phyloP scores from a whole-genome alignment of 148 eudicot genomes.

The Euryodendron excelsum region DNA sequence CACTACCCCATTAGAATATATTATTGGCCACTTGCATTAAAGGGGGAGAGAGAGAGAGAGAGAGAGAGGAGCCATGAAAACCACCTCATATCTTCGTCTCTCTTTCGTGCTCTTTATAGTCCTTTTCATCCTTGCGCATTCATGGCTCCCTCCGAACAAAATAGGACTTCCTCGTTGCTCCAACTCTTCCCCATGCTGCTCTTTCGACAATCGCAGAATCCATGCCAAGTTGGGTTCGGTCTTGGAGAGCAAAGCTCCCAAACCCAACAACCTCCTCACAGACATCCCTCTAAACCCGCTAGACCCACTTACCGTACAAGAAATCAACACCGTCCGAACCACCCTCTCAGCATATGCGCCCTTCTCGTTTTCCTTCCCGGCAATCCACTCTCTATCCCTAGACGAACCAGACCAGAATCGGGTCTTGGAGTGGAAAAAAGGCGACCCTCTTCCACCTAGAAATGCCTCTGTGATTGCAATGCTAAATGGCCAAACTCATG shows the following conservation, averaged over 20 bases:
- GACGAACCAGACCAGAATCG: slow-evolving; percentile 24
- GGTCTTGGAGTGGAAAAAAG: slow-evolving; percentile 24
- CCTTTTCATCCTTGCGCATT: slow-evolving; percentile 8
- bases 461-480: slow-evolving; percentile 19
- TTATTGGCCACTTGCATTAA: no score
- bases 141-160: slow-evolving; percentile 4
- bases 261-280: background rate
- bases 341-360: slow-evolving; percentile 17
- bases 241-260: background rate
- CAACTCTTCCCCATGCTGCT: background rate
- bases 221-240: background rate
- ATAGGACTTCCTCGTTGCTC: background rate
- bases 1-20: no score
- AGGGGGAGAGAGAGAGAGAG: background rate
- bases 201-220: background rate
- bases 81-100: slow-evolving; percentile 1
- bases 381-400: slow-evolving; percentile 18
- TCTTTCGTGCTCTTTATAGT: slow-evolving; percentile 12
- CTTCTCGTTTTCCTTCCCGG: slow-evolving; percentile 5
- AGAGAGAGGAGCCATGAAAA: slow-evolving; percentile 1
- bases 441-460: slow-evolving; percentile 24
- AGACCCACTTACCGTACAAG: slow-evolving; percentile 32
- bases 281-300: slow-evolving; percentile 27
- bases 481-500: slow-evolving; percentile 18
- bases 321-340: slow-evolving; percentile 24